Evolutionary conservation across 352 stramenopile species (phyloP).

Genomic region (Phytophthora constricta): DNA sequence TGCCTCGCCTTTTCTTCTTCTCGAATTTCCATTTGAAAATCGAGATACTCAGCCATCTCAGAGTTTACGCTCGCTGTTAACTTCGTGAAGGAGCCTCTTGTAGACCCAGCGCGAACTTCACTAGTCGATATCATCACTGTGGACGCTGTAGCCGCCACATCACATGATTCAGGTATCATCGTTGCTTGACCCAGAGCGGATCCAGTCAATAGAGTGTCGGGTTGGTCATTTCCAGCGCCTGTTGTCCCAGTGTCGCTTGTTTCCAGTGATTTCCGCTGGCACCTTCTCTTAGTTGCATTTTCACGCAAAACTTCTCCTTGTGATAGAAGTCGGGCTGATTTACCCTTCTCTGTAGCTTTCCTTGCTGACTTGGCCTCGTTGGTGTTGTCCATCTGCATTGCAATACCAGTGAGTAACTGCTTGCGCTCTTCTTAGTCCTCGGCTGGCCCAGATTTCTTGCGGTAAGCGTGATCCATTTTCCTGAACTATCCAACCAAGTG

Average conservation of each 20-base stretch:
- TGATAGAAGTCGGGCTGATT: background rate
- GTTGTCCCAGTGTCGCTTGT: background rate
- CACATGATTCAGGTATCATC: no score
- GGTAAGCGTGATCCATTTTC: background rate
- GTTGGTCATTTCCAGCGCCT: no score
- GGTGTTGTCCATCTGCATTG: background rate
- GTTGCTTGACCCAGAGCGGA: no score
- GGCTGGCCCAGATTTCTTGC: slow-evolving; percentile 4
- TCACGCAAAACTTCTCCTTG: slow-evolving; percentile 1
- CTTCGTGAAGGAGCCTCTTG: no score
- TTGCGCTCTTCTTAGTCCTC: slow-evolving; percentile 14
- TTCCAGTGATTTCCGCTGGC: background rate
- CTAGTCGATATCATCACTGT: no score
- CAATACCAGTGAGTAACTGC: slow-evolving; percentile 6
- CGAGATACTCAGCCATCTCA: background rate
- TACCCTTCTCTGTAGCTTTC: slow-evolving; percentile 1
- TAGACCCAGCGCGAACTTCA: no score
- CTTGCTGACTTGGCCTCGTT: background rate
- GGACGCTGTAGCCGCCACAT: no score
- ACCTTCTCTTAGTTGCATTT: slow-evolving; percentile 6
- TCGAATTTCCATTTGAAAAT: background rate
- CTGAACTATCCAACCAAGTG: background rate
- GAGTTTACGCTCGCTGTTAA: no score
- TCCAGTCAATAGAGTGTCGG: no score
- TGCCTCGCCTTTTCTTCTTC: background rate